Conservation (phyloP, 257 asterid species). For the Nicotiana undulata region DNA sequence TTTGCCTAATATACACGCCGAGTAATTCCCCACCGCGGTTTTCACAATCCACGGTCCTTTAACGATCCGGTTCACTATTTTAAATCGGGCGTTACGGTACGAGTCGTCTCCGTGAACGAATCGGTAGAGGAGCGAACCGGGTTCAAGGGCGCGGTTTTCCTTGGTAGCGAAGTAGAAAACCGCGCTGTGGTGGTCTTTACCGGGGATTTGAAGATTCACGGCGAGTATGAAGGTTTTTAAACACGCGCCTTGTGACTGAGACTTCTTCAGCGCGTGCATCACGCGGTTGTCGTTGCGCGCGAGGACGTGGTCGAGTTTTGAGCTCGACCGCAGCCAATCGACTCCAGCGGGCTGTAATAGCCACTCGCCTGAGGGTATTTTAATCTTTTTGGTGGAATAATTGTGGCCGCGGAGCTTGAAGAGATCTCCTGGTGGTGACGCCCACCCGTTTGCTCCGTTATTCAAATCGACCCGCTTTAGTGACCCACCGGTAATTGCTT, state of each 20-base stretch:
- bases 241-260: constrained; percentile 21
- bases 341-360: constrained; percentile 80
- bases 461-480: constrained; percentile 59
- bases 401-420: constrained; percentile 67
- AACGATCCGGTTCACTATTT: constrained; percentile 75
- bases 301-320: constrained; percentile 78
- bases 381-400: constrained; percentile 52
- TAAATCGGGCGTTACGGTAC: constrained; percentile 66
- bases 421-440: constrained; percentile 77
- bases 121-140: constrained; percentile 51
- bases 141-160: constrained; percentile 39
- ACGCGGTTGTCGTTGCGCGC: constrained; percentile 75
- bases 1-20: constrained; percentile 79
- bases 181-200: constrained; percentile 83
- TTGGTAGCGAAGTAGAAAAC: constrained; percentile 72
- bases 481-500: constrained; percentile 62
- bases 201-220: constrained; percentile 81
- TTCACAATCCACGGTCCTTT: constrained; percentile 96
- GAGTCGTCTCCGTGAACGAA: constrained; percentile 69
- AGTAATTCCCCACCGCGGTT: constrained; percentile 79
- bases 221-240: constrained; percentile 59
- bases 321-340: constrained; percentile 85
- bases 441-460: constrained; percentile 88
- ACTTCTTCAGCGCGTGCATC: constrained; percentile 39
- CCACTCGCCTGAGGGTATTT: constrained; percentile 61